These are phyloP conservation scores for Capsicum baccatum DNA, from an alignment of 257 asterid genomes.

Conservation along the genomic window DNA sequence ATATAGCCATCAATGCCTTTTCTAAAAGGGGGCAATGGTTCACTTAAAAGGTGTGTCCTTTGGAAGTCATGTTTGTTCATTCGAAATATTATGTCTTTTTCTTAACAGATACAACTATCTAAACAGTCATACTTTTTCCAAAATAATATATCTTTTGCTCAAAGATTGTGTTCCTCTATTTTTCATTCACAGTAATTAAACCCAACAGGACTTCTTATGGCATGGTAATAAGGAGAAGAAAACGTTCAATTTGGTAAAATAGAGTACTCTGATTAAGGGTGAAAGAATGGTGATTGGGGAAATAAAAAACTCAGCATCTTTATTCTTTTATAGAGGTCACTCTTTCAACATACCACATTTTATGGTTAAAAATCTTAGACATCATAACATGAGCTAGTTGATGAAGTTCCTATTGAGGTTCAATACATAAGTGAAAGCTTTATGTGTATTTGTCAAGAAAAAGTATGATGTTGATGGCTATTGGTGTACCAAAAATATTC, in stretches of 20 bases:
- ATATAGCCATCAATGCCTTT: too few species aligned
- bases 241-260: constrained; percentile 2
- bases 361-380: not conserved
- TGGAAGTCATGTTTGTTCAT: too few species aligned
- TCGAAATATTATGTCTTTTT: too few species aligned
- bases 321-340: not conserved
- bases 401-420: not conserved
- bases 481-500: not conserved
- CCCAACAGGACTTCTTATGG: not conserved
- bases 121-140: too few species aligned
- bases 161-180: too few species aligned
- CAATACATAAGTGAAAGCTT: not conserved
- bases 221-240: not conserved
- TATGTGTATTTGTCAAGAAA: not conserved
- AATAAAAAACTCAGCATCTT: not conserved
- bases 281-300: not conserved
- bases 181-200: too few species aligned
- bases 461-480: not conserved
- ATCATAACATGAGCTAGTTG: not conserved
- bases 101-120: too few species aligned
- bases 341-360: not conserved
- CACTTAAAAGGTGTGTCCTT: too few species aligned
- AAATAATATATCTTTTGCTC: too few species aligned
- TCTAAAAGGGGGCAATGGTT: too few species aligned
- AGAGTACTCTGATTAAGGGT: not conserved